These are phyloP conservation scores for Daldinia sp. DNA, from an alignment of 2,329 filamentous ascomycete species.

Conservation along the genomic window DNA sequence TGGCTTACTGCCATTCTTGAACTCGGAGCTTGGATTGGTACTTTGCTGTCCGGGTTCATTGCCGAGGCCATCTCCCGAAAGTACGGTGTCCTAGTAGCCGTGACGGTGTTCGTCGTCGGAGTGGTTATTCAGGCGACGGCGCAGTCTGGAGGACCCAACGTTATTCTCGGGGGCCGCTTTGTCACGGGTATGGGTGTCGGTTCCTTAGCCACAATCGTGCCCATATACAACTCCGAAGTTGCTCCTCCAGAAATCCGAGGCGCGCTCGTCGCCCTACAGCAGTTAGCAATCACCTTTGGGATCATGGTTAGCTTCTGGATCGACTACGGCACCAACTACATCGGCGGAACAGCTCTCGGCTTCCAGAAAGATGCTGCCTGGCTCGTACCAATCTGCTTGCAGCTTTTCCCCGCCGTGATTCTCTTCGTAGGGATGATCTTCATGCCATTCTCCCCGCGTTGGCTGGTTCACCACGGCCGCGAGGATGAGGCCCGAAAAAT, in stretches of 20 bases:
- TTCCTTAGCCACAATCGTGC: conserved; percentile 72
- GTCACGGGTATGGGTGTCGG: conserved; percentile 77
- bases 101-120: conserved; percentile 72
- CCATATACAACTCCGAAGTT: conserved; percentile 60
- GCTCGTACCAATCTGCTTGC: conserved; percentile 76
- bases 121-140: conserved; percentile 73
- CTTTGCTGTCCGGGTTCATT: conserved; percentile 73
- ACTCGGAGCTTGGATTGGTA: conserved; percentile 79
- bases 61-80: conserved; percentile 75
- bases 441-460: conserved; percentile 82
- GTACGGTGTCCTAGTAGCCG: conserved; percentile 72
- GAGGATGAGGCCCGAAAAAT: conserved; percentile 72
- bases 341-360: conserved; percentile 59
- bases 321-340: conserved; percentile 71
- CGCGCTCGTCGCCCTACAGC: conserved; percentile 56
- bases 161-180: conserved; percentile 76
- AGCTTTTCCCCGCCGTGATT: conserved; percentile 71
- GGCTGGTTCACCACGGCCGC: conserved; percentile 70
- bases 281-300: conserved; percentile 65
- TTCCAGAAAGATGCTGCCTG: conserved; percentile 73
- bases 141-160: conserved; percentile 61
- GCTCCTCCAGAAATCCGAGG: conserved; percentile 54
- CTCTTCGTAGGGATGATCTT: conserved; percentile 77
- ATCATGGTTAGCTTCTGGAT: conserved; percentile 73
- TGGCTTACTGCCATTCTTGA: conserved; percentile 75